Conservation (phyloP, 1,284 basidiomycete species). For the Heterobasidion irregulare region DNA sequence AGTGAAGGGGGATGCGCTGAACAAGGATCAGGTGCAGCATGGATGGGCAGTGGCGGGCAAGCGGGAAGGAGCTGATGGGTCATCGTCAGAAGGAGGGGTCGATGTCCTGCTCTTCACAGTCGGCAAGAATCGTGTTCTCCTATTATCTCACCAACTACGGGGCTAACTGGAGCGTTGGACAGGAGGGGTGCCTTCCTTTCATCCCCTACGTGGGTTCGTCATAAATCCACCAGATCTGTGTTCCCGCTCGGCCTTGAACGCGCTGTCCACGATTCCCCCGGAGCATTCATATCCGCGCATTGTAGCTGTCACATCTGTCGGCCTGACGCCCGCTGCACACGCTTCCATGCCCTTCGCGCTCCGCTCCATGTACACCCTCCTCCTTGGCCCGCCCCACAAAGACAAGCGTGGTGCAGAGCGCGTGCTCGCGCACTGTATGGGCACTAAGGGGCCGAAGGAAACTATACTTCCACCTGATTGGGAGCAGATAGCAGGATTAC, state of each 20-base stretch:
- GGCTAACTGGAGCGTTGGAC: background rate
- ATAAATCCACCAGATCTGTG: conserved; percentile 41
- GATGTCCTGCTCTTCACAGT: conserved; percentile 43
- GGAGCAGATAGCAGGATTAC: conserved; percentile 29
- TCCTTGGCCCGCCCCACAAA: conserved; percentile 34
- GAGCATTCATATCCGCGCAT: conserved; percentile 30
- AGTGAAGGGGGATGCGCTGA: conserved; percentile 44
- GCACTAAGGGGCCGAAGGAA: conserved; percentile 18
- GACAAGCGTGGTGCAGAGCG: conserved; percentile 54
- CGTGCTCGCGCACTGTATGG: conserved; percentile 33
- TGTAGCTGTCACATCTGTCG: conserved; percentile 42
- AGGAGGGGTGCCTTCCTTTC: conserved; percentile 36
- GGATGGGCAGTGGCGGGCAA: conserved; percentile 35
- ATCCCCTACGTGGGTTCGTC: conserved; percentile 31
- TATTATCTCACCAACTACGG: background rate
- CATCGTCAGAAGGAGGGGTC: conserved; percentile 16
- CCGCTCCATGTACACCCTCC: conserved; percentile 36
- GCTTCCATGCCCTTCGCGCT: conserved; percentile 36
- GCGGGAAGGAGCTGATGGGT: conserved; percentile 5
- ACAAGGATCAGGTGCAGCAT: conserved; percentile 30
- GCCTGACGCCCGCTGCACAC: conserved; percentile 37
- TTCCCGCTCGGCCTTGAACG: conserved; percentile 39
- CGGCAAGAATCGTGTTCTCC: conserved; percentile 26
- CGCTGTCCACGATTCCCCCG: conserved; percentile 35
- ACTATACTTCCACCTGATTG: conserved; percentile 34